Evolutionary conservation across 1,139 yeast genomes (phyloP).

Genomic region (Yamadazyma buinensis): DNA sequence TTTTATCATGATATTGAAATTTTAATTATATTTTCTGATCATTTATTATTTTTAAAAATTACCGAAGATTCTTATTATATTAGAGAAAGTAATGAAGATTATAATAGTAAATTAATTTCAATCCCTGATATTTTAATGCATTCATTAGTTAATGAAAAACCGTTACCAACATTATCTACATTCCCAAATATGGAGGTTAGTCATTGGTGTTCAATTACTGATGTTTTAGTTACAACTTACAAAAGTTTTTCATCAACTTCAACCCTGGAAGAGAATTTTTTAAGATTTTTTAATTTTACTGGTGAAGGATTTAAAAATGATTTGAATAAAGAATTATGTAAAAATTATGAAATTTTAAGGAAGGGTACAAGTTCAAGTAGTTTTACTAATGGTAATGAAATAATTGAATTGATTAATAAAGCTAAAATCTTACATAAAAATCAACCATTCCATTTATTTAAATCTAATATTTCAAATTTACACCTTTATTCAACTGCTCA

Average conservation of each 20-base stretch:
- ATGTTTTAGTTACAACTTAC: conserved; percentile 46
- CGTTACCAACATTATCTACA: conserved; percentile 48
- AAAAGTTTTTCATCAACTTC: conserved; percentile 21
- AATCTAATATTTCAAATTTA: conserved; percentile 29
- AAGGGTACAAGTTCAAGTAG: conserved; percentile 7
- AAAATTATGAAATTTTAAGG: conserved; percentile 23
- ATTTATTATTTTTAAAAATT: conserved; percentile 59
- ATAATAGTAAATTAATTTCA: conserved; percentile 48
- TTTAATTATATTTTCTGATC: conserved; percentile 77
- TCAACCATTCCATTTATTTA: conserved; percentile 84
- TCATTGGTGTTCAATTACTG: conserved; percentile 65
- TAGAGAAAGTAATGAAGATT: conserved; percentile 20
- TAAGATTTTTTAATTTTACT: conserved; percentile 26
- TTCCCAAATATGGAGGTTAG: conserved; percentile 69
- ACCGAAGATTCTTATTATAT: conserved; percentile 37
- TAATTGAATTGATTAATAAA: conserved; percentile 67
- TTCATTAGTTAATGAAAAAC: conserved; percentile 81
- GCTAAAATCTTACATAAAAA: conserved; percentile 75
- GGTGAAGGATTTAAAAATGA: conserved; percentile 23
- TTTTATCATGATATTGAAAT: conserved; percentile 41
- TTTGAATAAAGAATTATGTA: conserved; percentile 11
- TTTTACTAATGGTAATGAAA: conserved; percentile 24
- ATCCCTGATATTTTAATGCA: conserved; percentile 85
- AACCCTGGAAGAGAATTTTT: conserved; percentile 17
- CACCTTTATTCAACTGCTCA: conserved; percentile 78